Conservation (phyloP, 257 asterid genomes). For the Coffea eugenioides region DNA sequence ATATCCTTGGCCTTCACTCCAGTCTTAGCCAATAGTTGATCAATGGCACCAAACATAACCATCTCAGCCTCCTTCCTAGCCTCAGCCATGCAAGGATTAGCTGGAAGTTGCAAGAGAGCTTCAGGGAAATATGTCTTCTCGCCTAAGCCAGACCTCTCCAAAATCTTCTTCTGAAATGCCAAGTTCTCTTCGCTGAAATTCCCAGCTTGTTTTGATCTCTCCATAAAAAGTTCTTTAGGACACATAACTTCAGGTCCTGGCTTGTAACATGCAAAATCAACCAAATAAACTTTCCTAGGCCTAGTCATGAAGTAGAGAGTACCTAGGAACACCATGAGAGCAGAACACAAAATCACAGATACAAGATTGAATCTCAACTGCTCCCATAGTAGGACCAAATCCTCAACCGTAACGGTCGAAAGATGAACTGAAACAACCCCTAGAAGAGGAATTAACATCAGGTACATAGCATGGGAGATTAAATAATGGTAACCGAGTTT, state of each 20-base stretch:
- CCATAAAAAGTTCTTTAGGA: slow-evolving; percentile 50
- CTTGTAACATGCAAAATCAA: slow-evolving; percentile 73
- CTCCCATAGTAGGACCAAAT: slow-evolving; percentile 35
- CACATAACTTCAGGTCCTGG: slow-evolving; percentile 45
- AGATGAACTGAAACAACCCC: slow-evolving; percentile 36
- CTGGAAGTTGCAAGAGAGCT: slow-evolving; percentile 46
- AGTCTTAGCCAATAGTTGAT: slow-evolving; percentile 53
- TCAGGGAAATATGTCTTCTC: slow-evolving; percentile 67
- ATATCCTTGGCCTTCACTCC: slow-evolving; percentile 66
- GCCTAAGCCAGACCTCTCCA: slow-evolving; percentile 73
- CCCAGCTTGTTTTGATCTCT: slow-evolving; percentile 35
- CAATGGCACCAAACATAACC: slow-evolving; percentile 81
- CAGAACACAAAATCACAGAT: slow-evolving; percentile 37
- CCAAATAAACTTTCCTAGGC: slow-evolving; percentile 54
- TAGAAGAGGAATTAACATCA: slow-evolving; percentile 42
- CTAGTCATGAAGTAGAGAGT: slow-evolving; percentile 63
- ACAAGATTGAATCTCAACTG: slow-evolving; percentile 53
- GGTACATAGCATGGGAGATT: slow-evolving; percentile 49
- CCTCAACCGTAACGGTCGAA: slow-evolving; percentile 35
- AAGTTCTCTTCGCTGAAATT: slow-evolving; percentile 49
- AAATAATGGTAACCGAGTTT: slow-evolving; percentile 68
- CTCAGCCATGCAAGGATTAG: slow-evolving; percentile 55
- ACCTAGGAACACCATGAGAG: slow-evolving; percentile 45
- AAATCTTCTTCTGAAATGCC: slow-evolving; percentile 52
- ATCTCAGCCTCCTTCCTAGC: slow-evolving; percentile 60